Conservation (phyloP, 2,329 filamentous ascomycete species). For the Fusarium sp. region DNA sequence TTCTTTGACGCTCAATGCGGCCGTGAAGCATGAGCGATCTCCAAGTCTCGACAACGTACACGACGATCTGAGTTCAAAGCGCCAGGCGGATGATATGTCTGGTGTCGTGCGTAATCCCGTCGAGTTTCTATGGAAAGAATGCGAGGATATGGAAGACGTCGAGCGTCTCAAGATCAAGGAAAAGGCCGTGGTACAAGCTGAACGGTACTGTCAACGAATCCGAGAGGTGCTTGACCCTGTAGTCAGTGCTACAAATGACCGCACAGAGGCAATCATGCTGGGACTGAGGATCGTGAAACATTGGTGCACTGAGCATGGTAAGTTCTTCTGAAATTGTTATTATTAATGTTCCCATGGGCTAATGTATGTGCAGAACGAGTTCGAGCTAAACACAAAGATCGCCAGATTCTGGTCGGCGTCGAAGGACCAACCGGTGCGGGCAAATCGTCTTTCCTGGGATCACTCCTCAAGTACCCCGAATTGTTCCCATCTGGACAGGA, state of each 20-base stretch:
- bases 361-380: too few species aligned
- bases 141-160: background rate
- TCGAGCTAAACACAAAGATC: background rate
- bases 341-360: too few species aligned
- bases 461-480: constrained; percentile 23
- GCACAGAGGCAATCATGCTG: background rate
- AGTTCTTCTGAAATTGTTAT: background rate
- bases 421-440: constrained; percentile 33
- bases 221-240: background rate
- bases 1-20: too few species aligned
- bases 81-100: background rate
- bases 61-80: too few species aligned
- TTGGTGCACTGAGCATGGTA: constrained; percentile 7
- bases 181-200: background rate
- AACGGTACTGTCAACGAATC: background rate
- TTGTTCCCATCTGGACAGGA: constrained; percentile 48
- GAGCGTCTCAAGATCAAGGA: constrained; percentile 19
- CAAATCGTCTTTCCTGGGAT: constrained; percentile 21
- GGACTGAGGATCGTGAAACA: background rate
- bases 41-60: too few species aligned
- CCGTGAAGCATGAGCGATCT: too few species aligned
- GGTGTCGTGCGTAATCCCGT: too few species aligned
- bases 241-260: too few species aligned
- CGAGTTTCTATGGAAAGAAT: background rate
- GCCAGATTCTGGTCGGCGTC: constrained; percentile 18